Base-by-base conservation (phyloP, 2,329 filamentous ascomycete species). In the Atkinsonella hypoxylon region DNA sequence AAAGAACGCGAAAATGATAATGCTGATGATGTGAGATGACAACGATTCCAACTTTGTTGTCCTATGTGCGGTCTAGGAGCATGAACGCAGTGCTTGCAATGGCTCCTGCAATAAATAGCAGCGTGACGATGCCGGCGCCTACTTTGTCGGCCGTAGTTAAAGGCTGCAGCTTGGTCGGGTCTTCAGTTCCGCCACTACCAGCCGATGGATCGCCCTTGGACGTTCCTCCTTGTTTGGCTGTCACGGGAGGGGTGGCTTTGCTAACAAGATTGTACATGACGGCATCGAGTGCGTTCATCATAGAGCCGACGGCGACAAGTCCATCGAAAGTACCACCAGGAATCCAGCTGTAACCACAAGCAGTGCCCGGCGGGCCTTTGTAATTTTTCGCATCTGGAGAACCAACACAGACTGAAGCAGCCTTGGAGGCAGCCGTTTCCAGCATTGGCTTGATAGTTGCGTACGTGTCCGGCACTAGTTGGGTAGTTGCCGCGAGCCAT, bases 271-370 rank as follows among this genome's bases (percentile, higher is more conserved):
- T 77, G 51, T 81, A 81, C 64, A 80, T 79, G 56, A 87, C 68
- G 12, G 82, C 75, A 26, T 78, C 75, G 26, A 86, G 69, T 0
- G 80, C 82, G 57, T 77, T 82, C 76, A 87, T 84, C 70, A 87
- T 80, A 63, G 84, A 73, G 41, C 84, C 83, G 9, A 87, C 81
- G 49, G 83, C 83, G 12, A 69, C 70, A 18, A 67, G 61, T 5
- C 77, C 78, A 60, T 87, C 84, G 58, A 78, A 87, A 2, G 57
- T 62, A 4, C 64, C 66, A 18, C 64, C 67, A 8, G 65, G 58
- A 20, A 75, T 75, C 84, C 84, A 88, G 49, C 70, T 70, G 59
- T 83, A 79, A n/a, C 84, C 83, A 62, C 85, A 89, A 8, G 78
- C 77, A 22, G 79, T 80, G 38, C 79, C 75, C 3, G 75, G 60